A percentile compares a stretch with the other conserved stretches of the same genome.
These are phyloP conservation scores for Tanozyma kutaoensis DNA, from an alignment of 805 yeast genomes.

Conservation along the genomic window DNA sequence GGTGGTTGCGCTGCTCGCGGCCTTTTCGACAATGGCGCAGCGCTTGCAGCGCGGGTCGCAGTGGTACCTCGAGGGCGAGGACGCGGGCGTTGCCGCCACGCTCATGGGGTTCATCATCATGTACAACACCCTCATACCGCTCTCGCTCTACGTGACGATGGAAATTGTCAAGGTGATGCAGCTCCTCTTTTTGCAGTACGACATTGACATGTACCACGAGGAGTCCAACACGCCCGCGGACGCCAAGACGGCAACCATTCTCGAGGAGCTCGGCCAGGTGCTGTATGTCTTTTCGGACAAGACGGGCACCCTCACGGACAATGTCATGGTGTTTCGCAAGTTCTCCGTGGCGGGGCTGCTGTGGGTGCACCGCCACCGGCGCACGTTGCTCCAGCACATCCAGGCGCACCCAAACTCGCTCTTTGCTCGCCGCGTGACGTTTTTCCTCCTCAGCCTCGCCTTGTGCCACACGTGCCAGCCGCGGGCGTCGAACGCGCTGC, in stretches of 20 bases:
- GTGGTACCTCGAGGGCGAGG: conserved; percentile 67
- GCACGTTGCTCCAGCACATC: conserved; percentile 50
- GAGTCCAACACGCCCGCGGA: conserved; percentile 84
- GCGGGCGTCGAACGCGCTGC: conserved; percentile 3
- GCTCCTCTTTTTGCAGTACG: conserved; percentile 69
- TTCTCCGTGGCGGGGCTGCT: conserved; percentile 79
- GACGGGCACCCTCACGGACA: conserved; percentile 95
- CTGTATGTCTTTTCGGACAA: conserved; percentile 91
- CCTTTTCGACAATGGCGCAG: conserved; percentile 75
- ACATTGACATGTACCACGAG: conserved; percentile 86
- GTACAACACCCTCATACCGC: conserved; percentile 93
- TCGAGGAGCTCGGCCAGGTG: conserved; percentile 96
- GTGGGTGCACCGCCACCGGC: conserved; percentile 72
- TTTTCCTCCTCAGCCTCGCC: conserved; percentile 72
- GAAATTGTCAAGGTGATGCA: conserved; percentile 90
- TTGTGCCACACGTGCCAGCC: conserved; percentile 89
- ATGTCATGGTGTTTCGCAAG: conserved; percentile 83
- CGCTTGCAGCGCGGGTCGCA: conserved; percentile 31
- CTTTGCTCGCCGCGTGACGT: conserved; percentile 61
- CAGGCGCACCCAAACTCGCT: conserved; percentile 58
- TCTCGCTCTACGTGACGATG: conserved; percentile 91
- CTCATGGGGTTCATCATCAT: conserved; percentile 93
- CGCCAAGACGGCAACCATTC: conserved; percentile 87
- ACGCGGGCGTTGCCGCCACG: conserved; percentile 78
- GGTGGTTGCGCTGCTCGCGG: conserved; percentile 61